A percentile compares a stretch with the other conserved stretches of the same genome.
These are phyloP conservation scores for Fusarium cyanostomum DNA, from an alignment of 2,329 filamentous ascomycete genomes.

Conservation along the genomic window DNA sequence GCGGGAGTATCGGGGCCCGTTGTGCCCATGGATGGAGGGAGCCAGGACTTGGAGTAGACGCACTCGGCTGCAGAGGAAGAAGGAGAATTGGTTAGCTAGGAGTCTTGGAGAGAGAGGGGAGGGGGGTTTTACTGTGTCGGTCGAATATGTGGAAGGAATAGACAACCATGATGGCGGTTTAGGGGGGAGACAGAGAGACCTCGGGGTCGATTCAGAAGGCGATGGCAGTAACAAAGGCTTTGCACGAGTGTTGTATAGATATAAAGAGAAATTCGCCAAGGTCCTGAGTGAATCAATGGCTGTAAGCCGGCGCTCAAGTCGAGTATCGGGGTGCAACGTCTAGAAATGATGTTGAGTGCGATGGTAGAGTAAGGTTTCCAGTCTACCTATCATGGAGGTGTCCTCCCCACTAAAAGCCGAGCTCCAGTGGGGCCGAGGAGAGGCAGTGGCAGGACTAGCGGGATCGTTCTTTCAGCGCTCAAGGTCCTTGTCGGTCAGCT, in stretches of 20 bases:
- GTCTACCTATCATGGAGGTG: constrained; percentile 4
- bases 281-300: not conserved
- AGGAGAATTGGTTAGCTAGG: constrained; percentile 26
- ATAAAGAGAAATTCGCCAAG: not conserved
- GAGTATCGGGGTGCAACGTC: not conserved
- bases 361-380: not conserved
- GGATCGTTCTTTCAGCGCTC: not conserved
- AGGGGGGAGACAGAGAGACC: constrained; percentile 10
- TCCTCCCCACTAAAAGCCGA: constrained; percentile 4
- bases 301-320: not conserved
- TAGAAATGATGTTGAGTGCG: constrained; percentile 5
- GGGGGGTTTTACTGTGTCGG: constrained; percentile 79
- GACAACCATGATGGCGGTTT: constrained; percentile 75
- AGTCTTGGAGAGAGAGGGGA: not conserved
- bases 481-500: not conserved
- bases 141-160: constrained; percentile 99
- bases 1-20: constrained; percentile 19
- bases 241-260: too few species aligned
- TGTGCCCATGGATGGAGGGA: constrained; percentile 58
- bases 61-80: constrained; percentile 78
- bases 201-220: not conserved
- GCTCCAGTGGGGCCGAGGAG: constrained; percentile 8
- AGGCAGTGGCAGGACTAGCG: not conserved
- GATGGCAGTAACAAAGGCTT: too few species aligned
- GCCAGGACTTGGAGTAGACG: constrained; percentile 93